Conservation (phyloP, 768 basidiomycete genomes). For the Pisolithus orientalis region DNA sequence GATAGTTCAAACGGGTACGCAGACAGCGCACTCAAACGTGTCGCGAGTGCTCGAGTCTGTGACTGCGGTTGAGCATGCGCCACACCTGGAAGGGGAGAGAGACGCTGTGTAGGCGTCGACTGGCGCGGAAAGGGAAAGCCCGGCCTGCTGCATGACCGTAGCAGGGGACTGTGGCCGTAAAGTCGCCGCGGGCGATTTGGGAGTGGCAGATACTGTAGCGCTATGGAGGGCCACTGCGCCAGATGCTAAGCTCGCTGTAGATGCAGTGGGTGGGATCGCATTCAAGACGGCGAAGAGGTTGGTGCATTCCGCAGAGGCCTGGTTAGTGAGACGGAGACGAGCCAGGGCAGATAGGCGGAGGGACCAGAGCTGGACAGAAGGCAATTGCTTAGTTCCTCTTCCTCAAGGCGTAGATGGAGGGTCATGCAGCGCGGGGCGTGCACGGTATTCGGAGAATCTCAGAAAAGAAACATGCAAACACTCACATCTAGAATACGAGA, state of each 20-base stretch:
- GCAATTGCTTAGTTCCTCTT: not conserved
- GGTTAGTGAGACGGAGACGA: slow-evolving; percentile 79
- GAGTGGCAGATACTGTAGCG: not conserved
- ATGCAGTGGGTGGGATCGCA: slow-evolving; percentile 39
- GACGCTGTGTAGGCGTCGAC: not conserved
- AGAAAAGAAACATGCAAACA: not conserved
- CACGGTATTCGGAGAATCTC: not conserved
- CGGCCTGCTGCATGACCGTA: not conserved
- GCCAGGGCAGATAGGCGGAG: slow-evolving; percentile 74
- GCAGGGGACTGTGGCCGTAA: not conserved
- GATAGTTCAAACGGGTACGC: slow-evolving; percentile 43
- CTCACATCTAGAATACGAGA: slow-evolving; percentile 61
- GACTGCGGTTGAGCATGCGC: not conserved
- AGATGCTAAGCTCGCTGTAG: not conserved
- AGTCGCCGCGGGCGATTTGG: not conserved
- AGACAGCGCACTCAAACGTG: slow-evolving; percentile 3
- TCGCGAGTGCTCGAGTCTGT: not conserved
- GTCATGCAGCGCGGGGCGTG: not conserved
- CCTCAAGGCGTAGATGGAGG: not conserved
- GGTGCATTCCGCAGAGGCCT: slow-evolving; percentile 77
- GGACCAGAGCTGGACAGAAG: slow-evolving; percentile 62
- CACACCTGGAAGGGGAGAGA: not conserved
- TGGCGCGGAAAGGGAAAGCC: not conserved
- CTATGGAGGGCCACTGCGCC: not conserved
- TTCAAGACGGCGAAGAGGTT: slow-evolving; percentile 72